These are phyloP conservation scores for Aegilops tauschii DNA, from an alignment of 176 grass and related monocot species.

Conservation along the genomic window DNA sequence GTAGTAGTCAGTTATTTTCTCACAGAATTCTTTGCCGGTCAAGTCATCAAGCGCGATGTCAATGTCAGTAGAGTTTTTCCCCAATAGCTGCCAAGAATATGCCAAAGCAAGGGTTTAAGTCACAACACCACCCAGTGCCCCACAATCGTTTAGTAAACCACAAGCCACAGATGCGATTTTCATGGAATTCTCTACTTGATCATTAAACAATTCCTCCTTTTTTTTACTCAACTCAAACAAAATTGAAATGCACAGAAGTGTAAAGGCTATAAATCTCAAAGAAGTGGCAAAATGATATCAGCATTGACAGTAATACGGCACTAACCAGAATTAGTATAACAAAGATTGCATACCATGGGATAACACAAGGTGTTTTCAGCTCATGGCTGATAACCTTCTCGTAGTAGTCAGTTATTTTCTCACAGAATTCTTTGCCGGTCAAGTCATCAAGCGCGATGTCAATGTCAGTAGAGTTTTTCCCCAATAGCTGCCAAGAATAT, in stretches of 20 bases:
- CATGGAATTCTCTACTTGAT: background rate
- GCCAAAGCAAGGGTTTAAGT: background rate
- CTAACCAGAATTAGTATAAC: background rate
- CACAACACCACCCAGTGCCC: background rate
- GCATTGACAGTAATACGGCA: background rate
- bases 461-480: constrained; percentile 89
- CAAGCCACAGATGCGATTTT: background rate
- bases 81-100: constrained; percentile 58
- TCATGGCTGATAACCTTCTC: constrained; percentile 45
- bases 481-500: constrained; percentile 58
- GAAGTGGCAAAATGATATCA: background rate
- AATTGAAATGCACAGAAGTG: background rate
- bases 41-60: constrained; percentile 94
- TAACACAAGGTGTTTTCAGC: constrained; percentile 68
- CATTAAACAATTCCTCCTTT: background rate
- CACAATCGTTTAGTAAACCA: background rate
- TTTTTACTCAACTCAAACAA: background rate
- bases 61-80: constrained; percentile 89
- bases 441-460: constrained; percentile 97
- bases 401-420: constrained; percentile 73
- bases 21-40: constrained; percentile 75
- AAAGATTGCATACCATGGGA: constrained; percentile 66
- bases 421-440: constrained; percentile 75
- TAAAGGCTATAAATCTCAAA: background rate
- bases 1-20: constrained; percentile 73